Evolutionary conservation across 1,284 basidiomycete species (phyloP).

Genomic region (Apiotrichum mycotoxinovorans): DNA sequence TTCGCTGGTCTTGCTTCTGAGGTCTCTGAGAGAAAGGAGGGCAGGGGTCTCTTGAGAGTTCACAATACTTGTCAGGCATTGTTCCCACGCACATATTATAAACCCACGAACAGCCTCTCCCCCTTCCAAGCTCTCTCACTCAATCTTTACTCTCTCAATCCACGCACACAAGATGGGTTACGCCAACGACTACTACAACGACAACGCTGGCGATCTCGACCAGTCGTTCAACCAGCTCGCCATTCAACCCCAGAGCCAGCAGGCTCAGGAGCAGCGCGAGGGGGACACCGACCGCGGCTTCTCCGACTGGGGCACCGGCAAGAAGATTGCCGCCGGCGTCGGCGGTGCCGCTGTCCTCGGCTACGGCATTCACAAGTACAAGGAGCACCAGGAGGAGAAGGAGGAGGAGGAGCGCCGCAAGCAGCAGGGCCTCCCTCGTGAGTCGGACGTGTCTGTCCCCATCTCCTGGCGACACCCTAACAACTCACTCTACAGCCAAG

Average conservation of each 20-base stretch:
- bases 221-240: background rate
- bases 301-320: conserved; percentile 7
- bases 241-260: background rate
- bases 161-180: background rate
- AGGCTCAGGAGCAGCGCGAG: background rate
- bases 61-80: too few species aligned
- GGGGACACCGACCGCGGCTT: conserved; percentile 8
- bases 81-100: too few species aligned
- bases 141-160: background rate
- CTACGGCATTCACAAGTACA: conserved; percentile 6
- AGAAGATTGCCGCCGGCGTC: conserved; percentile 3
- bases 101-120: too few species aligned
- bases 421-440: background rate
- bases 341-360: background rate
- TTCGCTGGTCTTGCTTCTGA: too few species aligned
- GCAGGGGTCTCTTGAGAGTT: too few species aligned
- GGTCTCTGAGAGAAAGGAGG: too few species aligned
- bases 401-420: background rate
- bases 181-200: conserved; percentile 2
- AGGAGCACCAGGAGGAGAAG: conserved; percentile 8
- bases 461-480: too few species aligned
- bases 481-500: background rate
- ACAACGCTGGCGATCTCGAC: background rate
- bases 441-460: too few species aligned
- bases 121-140: background rate